Base-by-base conservation (phyloP, 208 protist species). In the Porcisia deanei region DNA sequence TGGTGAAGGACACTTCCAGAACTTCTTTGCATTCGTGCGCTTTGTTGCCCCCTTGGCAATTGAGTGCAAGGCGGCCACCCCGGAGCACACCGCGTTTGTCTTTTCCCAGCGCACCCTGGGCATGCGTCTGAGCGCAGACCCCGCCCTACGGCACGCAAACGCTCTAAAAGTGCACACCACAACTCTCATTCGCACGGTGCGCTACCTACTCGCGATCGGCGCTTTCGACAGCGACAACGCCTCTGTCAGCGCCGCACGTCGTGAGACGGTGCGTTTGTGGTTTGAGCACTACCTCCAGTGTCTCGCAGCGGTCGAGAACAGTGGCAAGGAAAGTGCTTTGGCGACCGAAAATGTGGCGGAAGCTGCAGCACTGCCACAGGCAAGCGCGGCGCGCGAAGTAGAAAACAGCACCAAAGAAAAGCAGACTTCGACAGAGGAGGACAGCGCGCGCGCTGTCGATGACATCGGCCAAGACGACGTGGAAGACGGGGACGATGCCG, bases 61-160 rank as follows among this genome's bases (percentile, higher is more conserved):
- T 2, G 53, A 76, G 45, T 67, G 84, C 55, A 20, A 61, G 20
- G 68, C 86, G 22, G 49, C 79, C 9, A 78, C 75, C 8, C n/a
- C 71, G 20, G 84, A 79, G 22, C 52, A 84, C 61, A 76, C 80
- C 3, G 66, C 75, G 25, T 66, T 84, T 14, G 54, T 94, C n/a
- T 70, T 88, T 18, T 84, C 82, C 57, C 71, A 90, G 25, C 79
- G 82, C 25, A 81, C 52, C 18, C 66, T 94, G 6, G 72, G 83
- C 45, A 72, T 75, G 52, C 47, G 66, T 41, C 14, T 25, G 18
- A 58, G 16, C 25, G 45, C 2, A 16, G 16, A 30, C 7, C 12
- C 2, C 41, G 25, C 10, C 1, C 41, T 67, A 8, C 63, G 9
- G 10, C 37, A 69, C 4, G 54, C 73, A 1, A 65, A 75, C 30